Conservation (phyloP, 2,329 filamentous ascomycete genomes). For the Triangularia setosa region DNA sequence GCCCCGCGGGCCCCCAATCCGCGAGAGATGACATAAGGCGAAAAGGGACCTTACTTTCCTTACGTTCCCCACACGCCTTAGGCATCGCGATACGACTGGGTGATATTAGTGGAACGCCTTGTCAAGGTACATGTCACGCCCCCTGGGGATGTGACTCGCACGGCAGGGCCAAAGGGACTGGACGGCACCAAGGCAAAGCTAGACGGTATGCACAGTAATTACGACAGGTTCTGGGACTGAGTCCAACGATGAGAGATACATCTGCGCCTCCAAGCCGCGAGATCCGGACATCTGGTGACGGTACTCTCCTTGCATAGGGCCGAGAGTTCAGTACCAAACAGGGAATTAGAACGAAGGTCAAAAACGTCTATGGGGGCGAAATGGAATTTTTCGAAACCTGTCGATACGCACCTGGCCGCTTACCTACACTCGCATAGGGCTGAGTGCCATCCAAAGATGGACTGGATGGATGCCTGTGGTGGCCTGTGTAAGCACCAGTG, state of each 20-base stretch:
- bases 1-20: constrained; percentile 12
- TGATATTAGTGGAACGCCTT: constrained; percentile 2
- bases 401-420: background rate
- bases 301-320: constrained; percentile 1
- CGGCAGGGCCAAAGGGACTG: constrained; percentile 6
- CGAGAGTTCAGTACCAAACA: constrained; percentile 7
- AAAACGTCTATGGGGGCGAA: constrained; percentile 8
- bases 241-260: constrained; percentile 2
- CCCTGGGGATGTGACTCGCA: constrained; percentile 14
- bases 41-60: constrained; percentile 5
- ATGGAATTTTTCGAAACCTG: constrained; percentile 3
- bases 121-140: constrained; percentile 1
- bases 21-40: constrained; percentile 12
- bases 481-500: constrained; percentile 17
- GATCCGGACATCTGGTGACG: constrained; percentile 15
- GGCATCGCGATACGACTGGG: constrained; percentile 8
- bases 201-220: background rate
- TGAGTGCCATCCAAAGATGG: constrained; percentile 12
- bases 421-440: constrained; percentile 13
- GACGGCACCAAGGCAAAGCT: background rate
- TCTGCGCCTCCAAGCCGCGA: constrained; percentile 8
- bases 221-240: constrained; percentile 4
- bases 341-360: constrained; percentile 3
- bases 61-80: constrained; percentile 6
- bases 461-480: constrained; percentile 18